Evolutionary conservation across 2,329 filamentous ascomycete species (phyloP).

Genomic region (Aspergillus glaucus): DNA sequence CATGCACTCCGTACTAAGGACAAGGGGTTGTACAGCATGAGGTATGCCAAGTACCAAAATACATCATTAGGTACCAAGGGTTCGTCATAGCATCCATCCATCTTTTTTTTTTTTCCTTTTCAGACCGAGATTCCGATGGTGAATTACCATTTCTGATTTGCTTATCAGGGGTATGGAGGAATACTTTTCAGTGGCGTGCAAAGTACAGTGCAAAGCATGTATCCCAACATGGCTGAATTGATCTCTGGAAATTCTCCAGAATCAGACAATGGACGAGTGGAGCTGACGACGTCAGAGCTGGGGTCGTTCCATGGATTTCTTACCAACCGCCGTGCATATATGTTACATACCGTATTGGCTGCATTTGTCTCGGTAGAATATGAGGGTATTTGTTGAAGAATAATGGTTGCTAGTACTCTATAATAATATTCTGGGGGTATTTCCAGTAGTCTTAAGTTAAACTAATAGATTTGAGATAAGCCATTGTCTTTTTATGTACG

Average conservation of each 20-base stretch:
- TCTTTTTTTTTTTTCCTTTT: background rate
- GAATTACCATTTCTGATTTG: no score
- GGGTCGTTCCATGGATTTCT: background rate
- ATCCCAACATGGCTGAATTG: background rate
- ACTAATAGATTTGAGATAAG: no score
- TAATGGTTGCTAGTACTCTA: no score
- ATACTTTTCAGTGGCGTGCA: no score
- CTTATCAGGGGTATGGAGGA: no score
- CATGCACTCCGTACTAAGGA: background rate
- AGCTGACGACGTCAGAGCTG: background rate
- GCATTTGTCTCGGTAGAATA: background rate
- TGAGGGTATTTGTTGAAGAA: no score
- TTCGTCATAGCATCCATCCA: background rate
- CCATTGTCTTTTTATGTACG: background rate
- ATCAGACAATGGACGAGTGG: background rate
- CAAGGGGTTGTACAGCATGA: background rate
- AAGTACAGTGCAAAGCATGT: background rate
- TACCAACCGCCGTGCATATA: background rate
- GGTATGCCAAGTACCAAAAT: background rate
- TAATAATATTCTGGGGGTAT: no score
- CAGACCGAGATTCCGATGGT: background rate
- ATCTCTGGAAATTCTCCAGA: background rate
- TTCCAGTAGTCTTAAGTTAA: no score
- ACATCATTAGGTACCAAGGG: conserved; percentile 1
- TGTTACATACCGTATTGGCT: background rate